Conservation (phyloP, 306 rosid genomes). For the Adenanthera pavonina region DNA sequence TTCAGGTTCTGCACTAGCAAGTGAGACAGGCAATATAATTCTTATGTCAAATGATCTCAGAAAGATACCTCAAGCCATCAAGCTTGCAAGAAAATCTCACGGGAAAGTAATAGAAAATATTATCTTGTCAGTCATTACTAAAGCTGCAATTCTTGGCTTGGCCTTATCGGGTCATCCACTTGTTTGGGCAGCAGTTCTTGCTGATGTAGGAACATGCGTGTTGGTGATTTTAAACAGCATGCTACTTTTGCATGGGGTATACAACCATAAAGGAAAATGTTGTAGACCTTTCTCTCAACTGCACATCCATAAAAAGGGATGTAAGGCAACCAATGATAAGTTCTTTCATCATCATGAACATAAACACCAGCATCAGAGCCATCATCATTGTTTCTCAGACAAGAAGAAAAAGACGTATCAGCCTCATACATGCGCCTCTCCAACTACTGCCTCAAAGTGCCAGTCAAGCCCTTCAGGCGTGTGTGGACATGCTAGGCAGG, state of each 20-base stretch:
- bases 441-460: constrained; percentile 45
- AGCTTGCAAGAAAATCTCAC: constrained; percentile 65
- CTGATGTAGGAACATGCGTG: constrained; percentile 92
- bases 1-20: constrained; percentile 93
- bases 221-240: constrained; percentile 90
- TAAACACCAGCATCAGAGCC: constrained; percentile 39
- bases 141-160: constrained; percentile 66
- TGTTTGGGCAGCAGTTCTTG: constrained; percentile 99
- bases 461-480: constrained; percentile 44
- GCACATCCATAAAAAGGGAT: constrained; percentile 52
- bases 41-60: constrained; percentile 86
- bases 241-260: constrained; percentile 62
- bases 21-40: constrained; percentile 82
- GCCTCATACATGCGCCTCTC: constrained; percentile 52
- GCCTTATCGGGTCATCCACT: constrained; percentile 90
- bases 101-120: constrained; percentile 74
- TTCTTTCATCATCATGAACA: constrained; percentile 41
- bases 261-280: constrained; percentile 53
- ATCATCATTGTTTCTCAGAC: constrained; percentile 54
- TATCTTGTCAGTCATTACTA: constrained; percentile 63
- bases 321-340: constrained; percentile 38
- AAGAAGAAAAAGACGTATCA: constrained; percentile 27
- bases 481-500: constrained; percentile 36
- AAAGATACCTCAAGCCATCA: constrained; percentile 83
- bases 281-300: constrained; percentile 47